Evolutionary conservation across 371 early-diverging fungal genomes (phyloP).

Genomic region (Synchytrium microbalum): DNA sequence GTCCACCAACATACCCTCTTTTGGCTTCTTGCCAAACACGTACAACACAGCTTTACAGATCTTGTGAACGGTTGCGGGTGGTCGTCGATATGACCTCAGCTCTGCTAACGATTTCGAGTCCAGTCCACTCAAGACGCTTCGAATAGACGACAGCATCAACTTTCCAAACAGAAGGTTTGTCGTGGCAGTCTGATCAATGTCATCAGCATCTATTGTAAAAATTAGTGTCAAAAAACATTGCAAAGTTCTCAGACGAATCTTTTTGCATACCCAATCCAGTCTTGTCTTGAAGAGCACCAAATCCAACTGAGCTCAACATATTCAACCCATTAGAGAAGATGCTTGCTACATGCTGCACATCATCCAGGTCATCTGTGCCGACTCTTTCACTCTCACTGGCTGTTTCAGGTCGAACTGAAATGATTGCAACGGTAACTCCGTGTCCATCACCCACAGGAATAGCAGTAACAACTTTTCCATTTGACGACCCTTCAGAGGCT

Average conservation of each 20-base stretch:
- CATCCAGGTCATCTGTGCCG: neutral
- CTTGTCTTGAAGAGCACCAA: neutral
- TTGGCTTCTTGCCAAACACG: constrained; percentile 39
- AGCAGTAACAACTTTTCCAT: neutral
- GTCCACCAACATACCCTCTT: constrained; percentile 24
- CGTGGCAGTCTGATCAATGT: constrained; percentile 31
- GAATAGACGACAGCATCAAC: constrained; percentile 32
- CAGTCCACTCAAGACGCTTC: constrained; percentile 26
- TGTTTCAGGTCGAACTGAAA: neutral
- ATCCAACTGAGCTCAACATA: neutral
- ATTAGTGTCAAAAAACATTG: neutral
- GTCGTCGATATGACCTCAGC: constrained; percentile 42
- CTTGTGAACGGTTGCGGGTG: constrained; percentile 39
- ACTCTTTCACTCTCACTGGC: neutral
- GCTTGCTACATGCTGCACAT: neutral
- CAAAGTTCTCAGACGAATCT: neutral
- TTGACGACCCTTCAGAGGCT: too few relatives aligned
- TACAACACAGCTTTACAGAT: constrained; percentile 43
- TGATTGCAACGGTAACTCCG: neutral
- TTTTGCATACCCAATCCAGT: neutral
- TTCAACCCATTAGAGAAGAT: neutral
- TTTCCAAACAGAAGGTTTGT: constrained; percentile 37
- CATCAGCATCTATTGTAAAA: constrained; percentile 24
- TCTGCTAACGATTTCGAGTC: constrained; percentile 38
- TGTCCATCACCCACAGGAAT: neutral